Percentiles rank a stretch among this genome's conserved stretches.
Conservation (phyloP, 1,139 yeast genomes). For the Lodderomyces jiufengensis region DNA sequence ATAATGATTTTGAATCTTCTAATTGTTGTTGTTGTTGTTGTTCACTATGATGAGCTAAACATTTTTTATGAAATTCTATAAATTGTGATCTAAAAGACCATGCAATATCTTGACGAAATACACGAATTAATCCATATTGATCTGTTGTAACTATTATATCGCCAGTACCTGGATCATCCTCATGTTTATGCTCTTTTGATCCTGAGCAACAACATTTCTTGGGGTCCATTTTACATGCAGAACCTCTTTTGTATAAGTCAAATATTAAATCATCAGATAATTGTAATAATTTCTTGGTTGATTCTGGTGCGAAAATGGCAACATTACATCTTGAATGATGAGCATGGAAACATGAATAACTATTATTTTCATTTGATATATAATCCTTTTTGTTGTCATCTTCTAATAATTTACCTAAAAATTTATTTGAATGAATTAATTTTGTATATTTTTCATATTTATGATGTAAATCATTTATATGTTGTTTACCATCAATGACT, state of each 20-base stretch:
- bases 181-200: conserved; percentile 20
- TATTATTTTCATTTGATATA: conserved; percentile 45
- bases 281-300: conserved; percentile 60
- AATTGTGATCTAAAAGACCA: conserved; percentile 29
- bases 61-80: conserved; percentile 15
- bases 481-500: conserved; percentile 34
- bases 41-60: conserved; percentile 4
- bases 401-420: conserved; percentile 26
- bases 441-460: conserved; percentile 33
- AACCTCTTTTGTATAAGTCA: conserved; percentile 46
- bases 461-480: conserved; percentile 27
- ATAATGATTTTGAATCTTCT: neutral
- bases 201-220: conserved; percentile 5
- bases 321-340: conserved; percentile 71
- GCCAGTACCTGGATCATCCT: conserved; percentile 18
- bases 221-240: conserved; percentile 12
- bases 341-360: conserved; percentile 72
- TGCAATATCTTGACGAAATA: conserved; percentile 78
- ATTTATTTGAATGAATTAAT: conserved; percentile 31
- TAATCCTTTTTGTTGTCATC: conserved; percentile 22
- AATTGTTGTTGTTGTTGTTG: neutral
- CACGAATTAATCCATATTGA: conserved; percentile 65
- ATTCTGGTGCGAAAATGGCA: conserved; percentile 77
- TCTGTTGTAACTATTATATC: conserved; percentile 75
- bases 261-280: conserved; percentile 76